Evolutionary conservation across 2,329 filamentous ascomycete species (phyloP), one percentile per base, ranked within the genome.

Genomic region (Hymenoscyphus albidus): DNA sequence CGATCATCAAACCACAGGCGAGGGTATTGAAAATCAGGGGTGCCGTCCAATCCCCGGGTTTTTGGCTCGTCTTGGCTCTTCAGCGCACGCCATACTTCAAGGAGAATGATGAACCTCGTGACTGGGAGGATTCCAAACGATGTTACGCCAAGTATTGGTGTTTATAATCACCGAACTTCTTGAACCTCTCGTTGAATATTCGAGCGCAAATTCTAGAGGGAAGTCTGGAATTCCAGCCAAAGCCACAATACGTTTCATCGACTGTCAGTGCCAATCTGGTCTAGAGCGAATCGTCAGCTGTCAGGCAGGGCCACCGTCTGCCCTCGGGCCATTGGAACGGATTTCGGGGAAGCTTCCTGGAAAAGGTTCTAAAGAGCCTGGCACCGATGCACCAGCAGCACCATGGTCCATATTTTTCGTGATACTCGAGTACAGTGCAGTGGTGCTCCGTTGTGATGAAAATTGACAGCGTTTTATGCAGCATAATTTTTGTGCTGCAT

Each of bases 401-500:
- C 18, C 44, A 18, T 9, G 44, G 14, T 48, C 44, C 44, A 54
- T 35, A 35, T 18, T 13, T 54, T 40, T 39, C 18, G 32, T 39
- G 55, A 58, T 31, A 58, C 27, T 27, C 27, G 27, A 27, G 27
- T 27, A 27, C 27, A 27, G 27, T 27, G 27, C 27, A 27, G 27
- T 27, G 27, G 27, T 27, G 27, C 27, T 27, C 27, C 27, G 27
- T 55, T 54, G 54, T 57, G 38, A 40, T 35, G 48, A 58, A 27
- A 62, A 9, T 51, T 9, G 22, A 39, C 31, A 31, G 61, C 22
- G 38, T 55, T 61, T 67, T 67, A 58, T 67, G 56, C 56, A 58
- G 65, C 65, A 65, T 63, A 67, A 55, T 60, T 65, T 65, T 67
- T 64, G 56, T 63, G 61, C 55, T 64, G 61, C 65, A 67, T 27